Percentiles rank a stretch among this genome's conserved stretches.
Conservation (phyloP, 2,329 filamentous ascomycete species). For the Coniochaeta hoffmannii region DNA sequence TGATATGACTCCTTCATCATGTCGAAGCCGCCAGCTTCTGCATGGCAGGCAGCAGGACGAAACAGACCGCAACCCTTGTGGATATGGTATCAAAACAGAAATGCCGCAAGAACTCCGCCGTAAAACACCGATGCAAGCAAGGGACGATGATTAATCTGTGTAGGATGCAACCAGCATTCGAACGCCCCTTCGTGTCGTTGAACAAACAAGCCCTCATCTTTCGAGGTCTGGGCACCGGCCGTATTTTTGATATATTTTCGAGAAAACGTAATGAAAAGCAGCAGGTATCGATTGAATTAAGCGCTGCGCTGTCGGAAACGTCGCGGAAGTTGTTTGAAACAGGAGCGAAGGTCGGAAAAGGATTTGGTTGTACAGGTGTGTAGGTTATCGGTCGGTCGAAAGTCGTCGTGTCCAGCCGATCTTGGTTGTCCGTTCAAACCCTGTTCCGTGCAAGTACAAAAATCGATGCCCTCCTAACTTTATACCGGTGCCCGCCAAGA, state of each 20-base stretch:
- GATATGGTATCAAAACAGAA: constrained; percentile 20
- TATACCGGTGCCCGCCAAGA: constrained; percentile 44
- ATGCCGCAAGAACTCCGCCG: constrained; percentile 34
- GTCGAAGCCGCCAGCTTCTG: constrained; percentile 27
- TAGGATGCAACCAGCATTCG: constrained; percentile 34
- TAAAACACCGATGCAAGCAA: constrained; percentile 42
- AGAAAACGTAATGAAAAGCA: constrained; percentile 12
- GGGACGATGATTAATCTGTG: constrained; percentile 12
- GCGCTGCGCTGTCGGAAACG: constrained; percentile 18
- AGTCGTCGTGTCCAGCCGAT: constrained; percentile 20
- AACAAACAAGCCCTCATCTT: constrained; percentile 33
- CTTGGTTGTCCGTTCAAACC: constrained; percentile 13
- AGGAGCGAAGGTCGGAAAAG: constrained; percentile 25
- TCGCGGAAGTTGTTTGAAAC: constrained; percentile 19
- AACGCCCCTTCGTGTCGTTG: constrained; percentile 37
- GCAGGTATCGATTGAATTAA: constrained; percentile 25
- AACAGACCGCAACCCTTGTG: constrained; percentile 13
- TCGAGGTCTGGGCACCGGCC: constrained; percentile 26
- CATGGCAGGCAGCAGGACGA: constrained; percentile 21
- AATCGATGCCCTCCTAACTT: constrained; percentile 36
- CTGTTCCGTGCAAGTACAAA: constrained; percentile 24
- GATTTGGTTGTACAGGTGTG: constrained; percentile 23
- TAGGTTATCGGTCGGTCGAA: constrained; percentile 5
- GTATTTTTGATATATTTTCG: constrained; percentile 16
- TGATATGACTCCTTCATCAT: constrained; percentile 40